phyloP scores from a whole-genome alignment of 2,329 filamentous ascomycete genomes.

The Colletotrichum higginsianum region DNA sequence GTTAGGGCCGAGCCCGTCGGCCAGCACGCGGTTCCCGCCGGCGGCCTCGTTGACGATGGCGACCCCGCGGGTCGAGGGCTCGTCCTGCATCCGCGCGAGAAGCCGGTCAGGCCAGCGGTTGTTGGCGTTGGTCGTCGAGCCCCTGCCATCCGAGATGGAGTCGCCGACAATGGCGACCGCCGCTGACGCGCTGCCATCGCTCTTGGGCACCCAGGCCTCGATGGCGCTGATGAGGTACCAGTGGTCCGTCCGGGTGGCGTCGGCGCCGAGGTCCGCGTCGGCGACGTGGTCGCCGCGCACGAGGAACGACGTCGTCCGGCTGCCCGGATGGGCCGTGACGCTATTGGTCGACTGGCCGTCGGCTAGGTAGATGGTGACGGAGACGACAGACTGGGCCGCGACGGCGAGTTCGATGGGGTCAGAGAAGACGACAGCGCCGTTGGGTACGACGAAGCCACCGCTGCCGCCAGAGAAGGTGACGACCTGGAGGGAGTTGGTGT shows the following conservation, averaged over 20 bases:
- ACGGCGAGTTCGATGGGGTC: slow-evolving; percentile 70
- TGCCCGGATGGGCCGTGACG: slow-evolving; percentile 75
- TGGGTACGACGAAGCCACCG: slow-evolving; percentile 64
- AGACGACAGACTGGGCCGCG: slow-evolving; percentile 63
- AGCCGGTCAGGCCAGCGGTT: slow-evolving; percentile 63
- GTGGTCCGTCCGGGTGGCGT: slow-evolving; percentile 54
- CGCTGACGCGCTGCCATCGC: slow-evolving; percentile 43
- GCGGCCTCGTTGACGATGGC: slow-evolving; percentile 73
- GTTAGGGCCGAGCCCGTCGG: slow-evolving; percentile 72
- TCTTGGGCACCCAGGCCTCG: slow-evolving; percentile 64
- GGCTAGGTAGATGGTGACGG: slow-evolving; percentile 72
- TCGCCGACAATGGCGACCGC: slow-evolving; percentile 74
- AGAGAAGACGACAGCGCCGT: slow-evolving; percentile 70
- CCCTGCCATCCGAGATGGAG: slow-evolving; percentile 76
- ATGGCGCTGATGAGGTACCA: slow-evolving; percentile 74
- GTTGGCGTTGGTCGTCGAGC: slow-evolving; percentile 71
- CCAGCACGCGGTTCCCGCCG: slow-evolving; percentile 73
- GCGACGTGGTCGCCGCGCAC: slow-evolving; percentile 65
- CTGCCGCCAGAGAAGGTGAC: slow-evolving; percentile 72
- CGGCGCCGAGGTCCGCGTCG: slow-evolving; percentile 55
- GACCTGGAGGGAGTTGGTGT: slow-evolving; percentile 60
- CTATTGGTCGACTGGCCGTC: slow-evolving; percentile 66
- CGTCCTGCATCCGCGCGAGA: slow-evolving; percentile 59
- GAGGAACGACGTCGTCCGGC: slow-evolving; percentile 70
- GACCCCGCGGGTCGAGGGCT: slow-evolving; percentile 56